Evolutionary conservation across 108 stramenopile species (phyloP).

Genomic region (Cyclotella baltica): DNA sequence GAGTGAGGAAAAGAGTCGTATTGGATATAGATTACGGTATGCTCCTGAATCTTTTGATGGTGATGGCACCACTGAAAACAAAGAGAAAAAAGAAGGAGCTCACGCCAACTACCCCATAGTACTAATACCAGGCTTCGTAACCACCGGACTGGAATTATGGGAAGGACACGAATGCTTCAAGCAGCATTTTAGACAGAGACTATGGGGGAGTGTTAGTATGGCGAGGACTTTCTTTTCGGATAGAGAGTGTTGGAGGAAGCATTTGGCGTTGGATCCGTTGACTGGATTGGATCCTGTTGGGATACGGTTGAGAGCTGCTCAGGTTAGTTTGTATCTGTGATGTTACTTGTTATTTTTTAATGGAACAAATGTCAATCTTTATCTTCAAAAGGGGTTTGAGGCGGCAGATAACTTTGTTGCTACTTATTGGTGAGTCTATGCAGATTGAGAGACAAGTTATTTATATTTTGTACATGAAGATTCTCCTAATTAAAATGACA

Average conservation of each 20-base stretch:
- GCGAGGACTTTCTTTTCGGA: constrained; percentile 77
- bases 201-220: constrained; percentile 84
- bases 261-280: constrained; percentile 77
- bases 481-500: background rate
- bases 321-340: too few species aligned
- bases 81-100: constrained; percentile 57
- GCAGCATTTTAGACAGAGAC: constrained; percentile 81
- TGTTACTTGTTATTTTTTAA: too few species aligned
- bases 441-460: background rate
- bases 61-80: background rate
- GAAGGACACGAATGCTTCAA: constrained; percentile 78
- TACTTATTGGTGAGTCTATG: constrained; percentile 57
- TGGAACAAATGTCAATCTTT: too few species aligned
- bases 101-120: constrained; percentile 82
- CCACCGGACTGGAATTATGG: constrained; percentile 92
- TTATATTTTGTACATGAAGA: background rate
- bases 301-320: constrained; percentile 77
- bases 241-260: constrained; percentile 80
- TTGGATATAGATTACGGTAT: constrained; percentile 36
- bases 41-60: background rate
- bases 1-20: constrained; percentile 16
- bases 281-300: constrained; percentile 82
- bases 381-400: constrained; percentile 52
- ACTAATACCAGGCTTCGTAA: constrained; percentile 90
- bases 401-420: constrained; percentile 89